These are phyloP conservation scores for Coemansia sp. DNA, from an alignment of 192 early-diverging fungal genomes.

Conservation along the genomic window DNA sequence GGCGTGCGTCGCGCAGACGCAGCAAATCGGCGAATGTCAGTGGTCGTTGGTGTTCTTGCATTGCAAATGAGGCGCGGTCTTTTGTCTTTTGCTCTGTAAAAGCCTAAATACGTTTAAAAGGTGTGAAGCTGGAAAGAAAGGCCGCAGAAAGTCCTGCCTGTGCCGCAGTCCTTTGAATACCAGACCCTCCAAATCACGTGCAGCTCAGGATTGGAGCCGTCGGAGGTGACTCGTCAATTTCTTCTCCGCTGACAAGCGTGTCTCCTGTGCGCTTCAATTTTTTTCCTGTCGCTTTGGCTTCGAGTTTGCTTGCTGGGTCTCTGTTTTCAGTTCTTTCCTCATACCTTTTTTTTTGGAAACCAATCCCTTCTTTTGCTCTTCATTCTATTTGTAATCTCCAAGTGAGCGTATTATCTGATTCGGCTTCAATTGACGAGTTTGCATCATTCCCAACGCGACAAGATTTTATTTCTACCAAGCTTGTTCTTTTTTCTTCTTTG, in stretches of 20 bases:
- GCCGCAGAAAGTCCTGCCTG: neutral
- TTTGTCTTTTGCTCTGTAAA: neutral
- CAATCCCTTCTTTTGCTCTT: neutral
- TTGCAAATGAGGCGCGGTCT: slow-evolving; percentile 1
- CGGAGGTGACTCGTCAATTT: neutral
- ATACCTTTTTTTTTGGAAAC: neutral
- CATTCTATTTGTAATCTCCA: neutral
- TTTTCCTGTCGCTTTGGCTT: neutral
- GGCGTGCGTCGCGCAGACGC: slow-evolving; percentile 42
- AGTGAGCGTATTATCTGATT: neutral
- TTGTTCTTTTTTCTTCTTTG: neutral
- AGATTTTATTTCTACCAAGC: neutral
- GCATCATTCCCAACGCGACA: neutral
- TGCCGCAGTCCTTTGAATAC: neutral
- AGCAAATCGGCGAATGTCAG: slow-evolving; percentile 44
- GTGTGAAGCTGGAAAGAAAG: neutral
- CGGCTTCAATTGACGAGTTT: neutral
- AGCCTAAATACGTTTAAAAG: neutral
- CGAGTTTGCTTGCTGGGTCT: slow-evolving; percentile 1
- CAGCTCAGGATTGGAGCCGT: slow-evolving; percentile 2
- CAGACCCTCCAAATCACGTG: neutral
- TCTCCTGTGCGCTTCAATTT: neutral
- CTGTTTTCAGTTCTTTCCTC: neutral
- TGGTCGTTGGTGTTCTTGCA: slow-evolving; percentile 1
- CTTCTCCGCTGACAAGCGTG: no score